phyloP scores from a whole-genome alignment of 1,139 yeast genomes.

The Saccharomyces hybrid region DNA sequence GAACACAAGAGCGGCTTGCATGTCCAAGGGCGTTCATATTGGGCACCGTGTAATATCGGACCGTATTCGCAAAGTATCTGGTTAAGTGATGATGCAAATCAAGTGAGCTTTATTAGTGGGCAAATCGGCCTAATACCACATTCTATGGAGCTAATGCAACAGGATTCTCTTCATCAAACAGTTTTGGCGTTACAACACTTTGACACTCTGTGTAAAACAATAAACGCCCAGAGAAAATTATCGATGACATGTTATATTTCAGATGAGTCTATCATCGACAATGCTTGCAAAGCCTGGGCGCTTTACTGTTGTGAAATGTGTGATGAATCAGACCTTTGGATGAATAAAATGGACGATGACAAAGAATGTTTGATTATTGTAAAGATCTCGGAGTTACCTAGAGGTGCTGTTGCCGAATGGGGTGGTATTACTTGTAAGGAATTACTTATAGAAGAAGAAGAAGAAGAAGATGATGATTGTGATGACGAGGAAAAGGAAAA shows the following conservation, averaged over 20 bases:
- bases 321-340: slow-evolving; percentile 23
- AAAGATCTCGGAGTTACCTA: slow-evolving; percentile 58
- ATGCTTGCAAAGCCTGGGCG: slow-evolving; percentile 38
- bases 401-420: slow-evolving; percentile 71
- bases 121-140: slow-evolving; percentile 82
- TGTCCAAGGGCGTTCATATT: slow-evolving; percentile 82
- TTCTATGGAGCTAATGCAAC: slow-evolving; percentile 44
- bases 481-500: slow-evolving; percentile 36
- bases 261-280: slow-evolving; percentile 25
- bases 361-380: slow-evolving; percentile 42
- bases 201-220: slow-evolving; percentile 51
- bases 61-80: slow-evolving; percentile 86
- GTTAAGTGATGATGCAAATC: slow-evolving; percentile 37
- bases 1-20: slow-evolving; percentile 59
- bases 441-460: slow-evolving; percentile 35
- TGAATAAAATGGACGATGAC: slow-evolving; percentile 23
- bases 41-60: slow-evolving; percentile 98
- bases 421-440: slow-evolving; percentile 49
- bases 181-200: slow-evolving; percentile 69
- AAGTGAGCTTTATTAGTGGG: slow-evolving; percentile 68
- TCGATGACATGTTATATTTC: slow-evolving; percentile 52
- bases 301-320: slow-evolving; percentile 22
- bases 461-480: slow-evolving; percentile 39
- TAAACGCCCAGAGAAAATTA: slow-evolving; percentile 40
- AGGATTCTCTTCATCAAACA: slow-evolving; percentile 34